A percentile compares a stretch with the other conserved stretches of the same genome.
Evolutionary conservation across 2,329 filamentous ascomycete genomes (phyloP).

Genomic region (Calonectria pteridis): DNA sequence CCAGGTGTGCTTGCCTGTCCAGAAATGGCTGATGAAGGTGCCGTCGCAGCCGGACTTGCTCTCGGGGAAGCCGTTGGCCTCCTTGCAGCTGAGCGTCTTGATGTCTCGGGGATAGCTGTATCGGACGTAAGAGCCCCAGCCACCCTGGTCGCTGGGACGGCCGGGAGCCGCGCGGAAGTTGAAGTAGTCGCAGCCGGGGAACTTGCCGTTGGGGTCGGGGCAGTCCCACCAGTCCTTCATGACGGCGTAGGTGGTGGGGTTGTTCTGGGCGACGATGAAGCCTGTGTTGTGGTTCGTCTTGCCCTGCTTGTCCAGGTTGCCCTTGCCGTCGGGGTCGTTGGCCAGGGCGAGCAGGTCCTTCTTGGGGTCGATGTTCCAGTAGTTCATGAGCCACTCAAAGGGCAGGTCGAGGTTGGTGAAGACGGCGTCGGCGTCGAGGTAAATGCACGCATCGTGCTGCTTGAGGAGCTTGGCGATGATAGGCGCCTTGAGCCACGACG

Average conservation of each 20-base stretch:
- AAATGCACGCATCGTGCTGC: conserved; percentile 57
- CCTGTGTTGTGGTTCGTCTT: conserved; percentile 63
- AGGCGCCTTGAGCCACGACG: conserved; percentile 59
- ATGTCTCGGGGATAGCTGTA: background rate
- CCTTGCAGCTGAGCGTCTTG: background rate
- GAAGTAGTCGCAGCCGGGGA: conserved; percentile 54
- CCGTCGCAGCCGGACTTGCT: conserved; percentile 53
- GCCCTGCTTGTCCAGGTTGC: conserved; percentile 54
- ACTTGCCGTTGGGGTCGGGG: conserved; percentile 53
- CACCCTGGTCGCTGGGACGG: conserved; percentile 28
- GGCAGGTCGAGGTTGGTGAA: conserved; percentile 58
- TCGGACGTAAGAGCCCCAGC: background rate
- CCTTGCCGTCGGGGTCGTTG: conserved; percentile 51
- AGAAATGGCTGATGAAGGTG: conserved; percentile 57
- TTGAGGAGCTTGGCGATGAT: conserved; percentile 56
- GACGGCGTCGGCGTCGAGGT: conserved; percentile 59
- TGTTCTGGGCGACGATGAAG: conserved; percentile 66
- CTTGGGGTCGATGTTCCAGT: conserved; percentile 56
- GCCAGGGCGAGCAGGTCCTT: conserved; percentile 57
- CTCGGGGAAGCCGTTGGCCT: conserved; percentile 49
- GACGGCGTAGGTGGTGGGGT: conserved; percentile 59
- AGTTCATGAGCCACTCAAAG: conserved; percentile 62
- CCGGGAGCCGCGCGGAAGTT: background rate
- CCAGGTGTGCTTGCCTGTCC: conserved; percentile 52
- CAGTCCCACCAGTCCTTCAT: conserved; percentile 62